Conservation (phyloP, 2,329 filamentous ascomycete species). For the Huntiella bhutanensis region DNA sequence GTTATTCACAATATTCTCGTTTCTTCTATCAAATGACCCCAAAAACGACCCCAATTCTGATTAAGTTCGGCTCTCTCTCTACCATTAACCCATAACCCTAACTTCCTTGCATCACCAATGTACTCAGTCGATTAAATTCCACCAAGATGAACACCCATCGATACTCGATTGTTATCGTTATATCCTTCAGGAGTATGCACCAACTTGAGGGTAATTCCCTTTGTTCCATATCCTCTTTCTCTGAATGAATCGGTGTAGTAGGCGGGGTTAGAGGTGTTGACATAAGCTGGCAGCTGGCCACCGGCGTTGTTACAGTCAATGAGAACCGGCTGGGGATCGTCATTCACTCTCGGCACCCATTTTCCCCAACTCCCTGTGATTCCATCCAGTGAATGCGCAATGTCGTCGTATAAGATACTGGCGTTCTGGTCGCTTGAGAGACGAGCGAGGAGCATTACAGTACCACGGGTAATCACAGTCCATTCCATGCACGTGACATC, state of each 20-base stretch:
- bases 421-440: constrained; percentile 5
- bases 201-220: constrained; percentile 9
- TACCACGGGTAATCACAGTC: constrained; percentile 11
- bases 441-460: constrained; percentile 8
- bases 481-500: constrained; percentile 9
- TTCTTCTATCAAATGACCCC: no score
- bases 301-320: constrained; percentile 10
- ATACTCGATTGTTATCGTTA: not conserved
- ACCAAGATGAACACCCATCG: no score
- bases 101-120: no score
- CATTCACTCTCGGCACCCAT: constrained; percentile 5
- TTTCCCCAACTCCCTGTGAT: constrained; percentile 8
- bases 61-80: no score
- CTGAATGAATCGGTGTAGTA: constrained; percentile 8
- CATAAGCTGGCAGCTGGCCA: constrained; percentile 9
- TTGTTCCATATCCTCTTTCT: constrained; percentile 1
- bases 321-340: constrained; percentile 3
- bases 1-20: no score
- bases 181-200: constrained; percentile 2
- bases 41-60: no score
- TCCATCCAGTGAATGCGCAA: constrained; percentile 10
- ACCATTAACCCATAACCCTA: no score
- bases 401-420: constrained; percentile 10
- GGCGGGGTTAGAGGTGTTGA: constrained; percentile 7
- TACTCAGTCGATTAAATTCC: no score